Evolutionary conservation across 306 rosid species (phyloP).

Genomic region (Prunus armeniaca): DNA sequence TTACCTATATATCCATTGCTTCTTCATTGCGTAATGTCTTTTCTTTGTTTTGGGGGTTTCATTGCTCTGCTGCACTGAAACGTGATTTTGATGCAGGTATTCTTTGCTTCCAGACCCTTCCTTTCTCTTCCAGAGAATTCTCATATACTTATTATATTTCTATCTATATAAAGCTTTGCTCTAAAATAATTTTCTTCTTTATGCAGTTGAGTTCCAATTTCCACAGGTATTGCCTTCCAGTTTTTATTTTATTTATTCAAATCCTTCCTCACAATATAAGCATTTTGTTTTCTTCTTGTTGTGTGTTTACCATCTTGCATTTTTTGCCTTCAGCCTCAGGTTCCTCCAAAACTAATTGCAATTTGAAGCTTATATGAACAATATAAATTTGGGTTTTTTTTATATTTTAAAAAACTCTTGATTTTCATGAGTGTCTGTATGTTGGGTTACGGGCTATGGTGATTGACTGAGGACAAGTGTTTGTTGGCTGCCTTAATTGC

Average conservation of each 20-base stretch:
- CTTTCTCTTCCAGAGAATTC: background rate
- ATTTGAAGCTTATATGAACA: background rate
- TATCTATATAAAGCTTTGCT: slow-evolving; percentile 2
- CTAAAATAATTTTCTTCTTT: slow-evolving; percentile 4
- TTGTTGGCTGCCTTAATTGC: background rate
- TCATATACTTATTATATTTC: background rate
- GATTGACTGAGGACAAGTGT: background rate
- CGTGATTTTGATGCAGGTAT: slow-evolving; percentile 20
- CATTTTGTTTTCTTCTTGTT: background rate
- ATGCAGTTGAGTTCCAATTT: background rate
- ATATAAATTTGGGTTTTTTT: background rate
- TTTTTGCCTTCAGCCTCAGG: background rate
- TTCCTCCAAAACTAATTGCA: background rate
- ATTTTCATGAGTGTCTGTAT: background rate
- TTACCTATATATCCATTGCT: background rate
- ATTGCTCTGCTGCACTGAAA: background rate
- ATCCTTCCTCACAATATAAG: background rate
- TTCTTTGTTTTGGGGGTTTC: background rate
- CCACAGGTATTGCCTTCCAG: slow-evolving; percentile 9
- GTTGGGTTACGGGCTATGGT: background rate
- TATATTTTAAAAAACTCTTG: background rate
- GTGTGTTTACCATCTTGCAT: background rate
- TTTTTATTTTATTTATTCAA: background rate
- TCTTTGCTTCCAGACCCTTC: slow-evolving; percentile 41
- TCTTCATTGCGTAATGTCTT: background rate